phyloP scores from a whole-genome alignment of 345 rosid species.

The Syzygium oleosum region DNA sequence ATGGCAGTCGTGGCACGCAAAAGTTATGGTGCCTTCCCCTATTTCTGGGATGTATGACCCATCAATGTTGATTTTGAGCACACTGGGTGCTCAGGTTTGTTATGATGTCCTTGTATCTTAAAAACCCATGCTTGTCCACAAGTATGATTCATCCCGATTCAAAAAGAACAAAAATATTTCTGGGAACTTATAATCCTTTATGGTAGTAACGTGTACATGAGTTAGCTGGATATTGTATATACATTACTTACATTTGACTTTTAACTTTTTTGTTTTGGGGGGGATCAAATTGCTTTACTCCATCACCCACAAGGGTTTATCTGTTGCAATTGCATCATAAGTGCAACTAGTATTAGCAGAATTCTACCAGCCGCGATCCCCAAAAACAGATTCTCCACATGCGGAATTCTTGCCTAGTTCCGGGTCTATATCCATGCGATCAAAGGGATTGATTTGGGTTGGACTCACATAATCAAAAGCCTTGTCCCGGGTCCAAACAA shows the following conservation, averaged over 20 bases:
- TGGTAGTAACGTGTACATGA: not conserved
- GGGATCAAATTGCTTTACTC: not conserved
- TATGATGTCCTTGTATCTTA: no score
- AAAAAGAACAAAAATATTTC: not conserved
- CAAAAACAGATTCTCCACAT: no score
- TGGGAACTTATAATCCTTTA: not conserved
- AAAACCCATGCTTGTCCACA: no score
- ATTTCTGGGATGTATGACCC: no score
- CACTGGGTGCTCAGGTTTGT: no score
- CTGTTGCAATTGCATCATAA: not conserved
- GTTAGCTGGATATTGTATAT: not conserved
- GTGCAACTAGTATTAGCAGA: not conserved
- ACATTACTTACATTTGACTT: not conserved
- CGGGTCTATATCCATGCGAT: not conserved
- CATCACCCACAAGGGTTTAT: not conserved
- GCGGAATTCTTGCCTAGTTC: not conserved
- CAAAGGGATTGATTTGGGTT: not conserved
- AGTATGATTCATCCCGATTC: no score
- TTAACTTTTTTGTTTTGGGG: not conserved
- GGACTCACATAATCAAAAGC: not conserved
- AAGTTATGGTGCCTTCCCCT: no score
- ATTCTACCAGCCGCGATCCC: not conserved
- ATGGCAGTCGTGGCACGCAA: no score
- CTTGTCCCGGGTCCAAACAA: not conserved
- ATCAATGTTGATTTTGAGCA: no score